phyloP scores from a whole-genome alignment of 73 alveolate genomes.

The Tetrahymena malaccensis region DNA sequence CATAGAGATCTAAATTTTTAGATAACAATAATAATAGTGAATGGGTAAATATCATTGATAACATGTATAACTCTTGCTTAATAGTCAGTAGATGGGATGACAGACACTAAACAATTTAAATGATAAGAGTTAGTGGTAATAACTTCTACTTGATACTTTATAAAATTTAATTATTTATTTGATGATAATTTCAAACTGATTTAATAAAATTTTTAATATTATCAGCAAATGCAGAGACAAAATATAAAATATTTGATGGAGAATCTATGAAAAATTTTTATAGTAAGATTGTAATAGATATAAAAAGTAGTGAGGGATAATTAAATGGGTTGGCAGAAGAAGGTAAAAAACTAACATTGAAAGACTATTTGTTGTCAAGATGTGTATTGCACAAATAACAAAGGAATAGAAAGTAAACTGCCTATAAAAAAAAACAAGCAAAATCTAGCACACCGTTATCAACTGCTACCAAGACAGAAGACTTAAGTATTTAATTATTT shows the following conservation, averaged over 20 bases:
- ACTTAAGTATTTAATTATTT: background rate
- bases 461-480: background rate
- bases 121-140: background rate
- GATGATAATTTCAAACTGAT: background rate
- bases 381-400: background rate
- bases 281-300: background rate
- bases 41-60: background rate
- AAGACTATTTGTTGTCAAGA: background rate
- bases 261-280: background rate
- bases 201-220: background rate
- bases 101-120: background rate
- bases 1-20: background rate
- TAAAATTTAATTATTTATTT: background rate
- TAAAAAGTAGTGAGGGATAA: background rate
- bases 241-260: background rate
- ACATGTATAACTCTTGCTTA: background rate
- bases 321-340: background rate
- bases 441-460: background rate
- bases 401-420: background rate
- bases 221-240: background rate
- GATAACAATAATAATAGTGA: background rate
- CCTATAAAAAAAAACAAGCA: background rate
- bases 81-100: background rate
- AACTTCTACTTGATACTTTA: background rate
- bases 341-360: background rate